Base-by-base conservation (phyloP, 805 yeast genomes). In the Jamesozyma piceae region DNA sequence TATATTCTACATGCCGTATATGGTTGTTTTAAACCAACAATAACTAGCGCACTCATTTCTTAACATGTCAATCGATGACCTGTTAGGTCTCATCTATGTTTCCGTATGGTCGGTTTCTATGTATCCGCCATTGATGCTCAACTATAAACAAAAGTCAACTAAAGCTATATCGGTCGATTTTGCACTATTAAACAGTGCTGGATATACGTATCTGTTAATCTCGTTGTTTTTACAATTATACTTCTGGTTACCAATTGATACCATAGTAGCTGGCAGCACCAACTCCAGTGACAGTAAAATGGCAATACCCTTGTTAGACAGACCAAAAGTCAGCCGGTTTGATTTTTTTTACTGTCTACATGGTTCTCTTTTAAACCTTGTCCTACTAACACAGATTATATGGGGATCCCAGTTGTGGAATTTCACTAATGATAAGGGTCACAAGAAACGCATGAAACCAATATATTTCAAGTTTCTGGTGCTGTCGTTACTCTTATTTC, bases 131-230 rank as follows among this genome's bases (percentile, higher is more conserved):
- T 41, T 75, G 5, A 32, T 64, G 6, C 57, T 71, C 8, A 73
- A 73, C 46, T 64, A 63, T 49, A 55, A 49, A 22, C 55, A 65
- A 14, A 58, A 54, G 41, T 65, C 74, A 0, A 60, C 78, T 0
- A 73, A 72, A 40, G 77, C 78, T 0, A 52, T 75, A 2, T 75
- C 80, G 0, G 49, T 67, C 3, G 81, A 75, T 48, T 73, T 67
- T 44, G 54, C 72, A 2, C 55, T 66, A 20, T 45, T 75, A 38
- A 75, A 74, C 49, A 60, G 66, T 2, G 50, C 68, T 1, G 81
- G 81, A 0, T 75, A 75, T 46, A 34, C 65, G 2, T 68, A 73
- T 14, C 60, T 73, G 36, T 51, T 72, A 3, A 41, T 56, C 1
- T 73, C 79, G 0, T 57, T 73, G 49, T 48, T 54, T 5, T 49